Percentiles rank a stretch among this genome's conserved stretches.
Evolutionary conservation across 2,329 filamentous ascomycete species (phyloP).

Genomic region (Pseudogymnoascus sp.): DNA sequence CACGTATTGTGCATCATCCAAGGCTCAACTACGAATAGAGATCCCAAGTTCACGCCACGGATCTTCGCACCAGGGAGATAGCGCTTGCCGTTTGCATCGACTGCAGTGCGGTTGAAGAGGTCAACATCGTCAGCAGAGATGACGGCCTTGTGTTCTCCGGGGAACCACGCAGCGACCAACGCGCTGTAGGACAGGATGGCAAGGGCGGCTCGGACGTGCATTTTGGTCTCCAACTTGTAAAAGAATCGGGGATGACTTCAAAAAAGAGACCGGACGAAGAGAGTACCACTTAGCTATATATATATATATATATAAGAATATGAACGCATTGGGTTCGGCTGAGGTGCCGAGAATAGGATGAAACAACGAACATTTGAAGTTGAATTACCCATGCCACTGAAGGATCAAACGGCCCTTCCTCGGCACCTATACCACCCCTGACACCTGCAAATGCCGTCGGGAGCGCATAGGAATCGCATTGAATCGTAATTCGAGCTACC

Average conservation of each 20-base stretch:
- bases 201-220: neutral
- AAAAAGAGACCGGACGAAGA: neutral
- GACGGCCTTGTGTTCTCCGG: conserved; percentile 17
- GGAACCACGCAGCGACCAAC: conserved; percentile 17
- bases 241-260: neutral
- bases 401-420: conserved; percentile 5
- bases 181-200: neutral
- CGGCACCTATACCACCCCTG: neutral
- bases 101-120: conserved; percentile 14
- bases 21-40: conserved; percentile 41
- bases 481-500: neutral
- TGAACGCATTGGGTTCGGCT: neutral
- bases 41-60: conserved; percentile 43
- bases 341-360: neutral
- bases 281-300: neutral
- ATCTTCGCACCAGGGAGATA: conserved; percentile 32
- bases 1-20: conserved; percentile 39
- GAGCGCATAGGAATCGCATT: neutral
- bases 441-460: neutral
- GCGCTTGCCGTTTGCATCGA: conserved; percentile 12
- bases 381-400: neutral
- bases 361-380: neutral
- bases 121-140: conserved; percentile 12
- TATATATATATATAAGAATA: neutral
- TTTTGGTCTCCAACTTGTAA: neutral